Evolutionary conservation across 2,329 filamentous ascomycete genomes (phyloP), one percentile per base, ranked within the genome.

Genomic region (Karstenula rhodostoma): DNA sequence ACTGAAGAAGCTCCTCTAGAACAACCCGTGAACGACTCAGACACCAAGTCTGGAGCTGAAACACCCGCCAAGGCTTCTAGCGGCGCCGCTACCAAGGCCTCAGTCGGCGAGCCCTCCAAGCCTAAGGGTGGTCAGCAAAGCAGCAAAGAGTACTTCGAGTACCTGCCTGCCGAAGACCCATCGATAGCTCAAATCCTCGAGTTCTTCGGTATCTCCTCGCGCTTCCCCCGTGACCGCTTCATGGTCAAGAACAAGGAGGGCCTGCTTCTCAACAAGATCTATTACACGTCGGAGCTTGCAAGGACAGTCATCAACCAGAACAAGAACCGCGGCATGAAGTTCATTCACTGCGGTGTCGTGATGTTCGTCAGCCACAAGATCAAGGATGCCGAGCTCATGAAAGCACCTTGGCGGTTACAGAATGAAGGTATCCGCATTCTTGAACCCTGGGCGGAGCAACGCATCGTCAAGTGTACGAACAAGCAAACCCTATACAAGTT

Each of bases 261-360:
- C 50, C 88, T 93, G 73, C 93, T 94, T 0, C 89, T 92, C 55
- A 96, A 97, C 82, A 95, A 94, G 29, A 94, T 99, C 69, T 99
- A 99, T 85, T 99, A 98, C 83, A 96, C 93, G 12, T 94, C 90
- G 37, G 86, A 87, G 4, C 85, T 98, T 13, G 90, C 93, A 23
- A 90, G 93, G 33, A 90, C 94, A 66, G 95, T 99, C 56, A 85
- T 99, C 3, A 87, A 85, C 4, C 86, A 90, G 73, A 99, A 99
- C 76, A 93, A 97, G 78, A 92, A 93, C 46, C 89, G 91, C 29
- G 93, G 93, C 48, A 90, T 98, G 79, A 96, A 95, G 77, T 97
- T 99, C 75, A 91, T 99, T 52, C 95, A 99, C 79, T 94, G 91
- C 53, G 95, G 95, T 65, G 94, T 99, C 35, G 96, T 96, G 81